Conservation (phyloP, 192 early-diverging fungal species). For the Backusella westeae region DNA sequence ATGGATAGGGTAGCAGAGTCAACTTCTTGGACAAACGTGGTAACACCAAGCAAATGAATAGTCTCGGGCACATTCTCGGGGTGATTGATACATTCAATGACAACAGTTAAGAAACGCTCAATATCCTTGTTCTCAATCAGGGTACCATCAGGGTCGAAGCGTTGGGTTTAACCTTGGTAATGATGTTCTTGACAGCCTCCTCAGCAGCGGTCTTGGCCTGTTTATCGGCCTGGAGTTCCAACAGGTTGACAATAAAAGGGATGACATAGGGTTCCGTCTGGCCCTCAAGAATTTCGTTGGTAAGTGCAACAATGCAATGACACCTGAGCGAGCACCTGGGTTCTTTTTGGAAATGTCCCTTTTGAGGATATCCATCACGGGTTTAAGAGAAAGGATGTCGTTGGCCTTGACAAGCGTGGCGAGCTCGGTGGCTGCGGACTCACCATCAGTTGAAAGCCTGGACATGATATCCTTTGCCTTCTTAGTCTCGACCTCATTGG, state of each 20-base stretch:
- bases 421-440: conserved; percentile 27
- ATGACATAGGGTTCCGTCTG: conserved; percentile 68
- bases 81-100: conserved; percentile 71
- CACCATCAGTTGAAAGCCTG: conserved; percentile 27
- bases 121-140: conserved; percentile 80
- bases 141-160: conserved; percentile 50
- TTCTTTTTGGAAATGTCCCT: conserved; percentile 73
- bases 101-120: conserved; percentile 68
- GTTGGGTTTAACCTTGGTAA: conserved; percentile 44
- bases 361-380: conserved; percentile 56
- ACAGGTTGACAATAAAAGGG: conserved; percentile 57
- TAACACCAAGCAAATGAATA: conserved; percentile 74
- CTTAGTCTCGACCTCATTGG: conserved; percentile 21
- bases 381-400: conserved; percentile 57
- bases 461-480: conserved; percentile 28
- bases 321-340: conserved; percentile 59
- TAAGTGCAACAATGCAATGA: conserved; percentile 57
- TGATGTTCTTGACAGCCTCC: conserved; percentile 42
- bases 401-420: conserved; percentile 47
- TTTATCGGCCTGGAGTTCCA: conserved; percentile 63
- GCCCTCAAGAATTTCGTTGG: conserved; percentile 45
- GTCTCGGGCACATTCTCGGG: conserved; percentile 77
- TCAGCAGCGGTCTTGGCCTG: conserved; percentile 42
- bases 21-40: conserved; percentile 77
- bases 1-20: conserved; percentile 76